A percentile compares a stretch with the other conserved stretches of the same genome.
These are phyloP conservation scores for Microdochium trichocladiopsis DNA, from an alignment of 2,329 filamentous ascomycete species.

Conservation along the genomic window DNA sequence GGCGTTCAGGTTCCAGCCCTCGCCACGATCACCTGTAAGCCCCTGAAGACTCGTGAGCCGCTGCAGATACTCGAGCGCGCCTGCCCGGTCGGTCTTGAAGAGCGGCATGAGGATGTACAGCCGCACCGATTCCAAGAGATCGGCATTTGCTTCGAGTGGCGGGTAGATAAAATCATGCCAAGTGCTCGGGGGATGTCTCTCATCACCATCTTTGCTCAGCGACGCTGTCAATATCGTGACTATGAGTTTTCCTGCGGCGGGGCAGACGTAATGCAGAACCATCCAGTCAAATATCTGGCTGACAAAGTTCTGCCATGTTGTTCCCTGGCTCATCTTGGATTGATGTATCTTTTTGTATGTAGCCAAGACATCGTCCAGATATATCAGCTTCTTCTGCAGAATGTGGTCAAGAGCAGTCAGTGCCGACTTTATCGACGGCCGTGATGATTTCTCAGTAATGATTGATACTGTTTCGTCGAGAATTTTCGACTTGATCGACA, in stretches of 20 bases:
- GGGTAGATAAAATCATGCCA: slow-evolving; percentile 53
- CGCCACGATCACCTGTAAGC: slow-evolving; percentile 34
- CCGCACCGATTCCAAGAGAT: slow-evolving; percentile 55
- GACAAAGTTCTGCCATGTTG: slow-evolving; percentile 44
- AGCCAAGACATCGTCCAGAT: slow-evolving; percentile 33
- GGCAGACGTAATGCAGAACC: slow-evolving; percentile 48
- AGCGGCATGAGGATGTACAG: slow-evolving; percentile 57
- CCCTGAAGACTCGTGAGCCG: slow-evolving; percentile 44
- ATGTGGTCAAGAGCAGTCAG: slow-evolving; percentile 62
- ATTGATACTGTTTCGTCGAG: slow-evolving; percentile 49
- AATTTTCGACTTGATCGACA: slow-evolving; percentile 34
- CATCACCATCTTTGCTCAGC: slow-evolving; percentile 20
- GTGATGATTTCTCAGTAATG: slow-evolving; percentile 52
- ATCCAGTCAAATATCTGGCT: slow-evolving; percentile 47
- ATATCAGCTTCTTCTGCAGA: slow-evolving; percentile 51
- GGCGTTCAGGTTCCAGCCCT: slow-evolving; percentile 43
- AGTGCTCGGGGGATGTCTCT: slow-evolving; percentile 27
- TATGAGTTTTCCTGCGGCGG: slow-evolving; percentile 53
- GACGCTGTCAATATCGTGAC: slow-evolving; percentile 48
- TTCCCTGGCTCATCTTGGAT: slow-evolving; percentile 11
- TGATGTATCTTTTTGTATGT: slow-evolving; percentile 29
- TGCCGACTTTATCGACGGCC: slow-evolving; percentile 61
- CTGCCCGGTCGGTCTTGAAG: slow-evolving; percentile 49
- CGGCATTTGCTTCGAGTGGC: slow-evolving; percentile 38
- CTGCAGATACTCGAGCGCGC: slow-evolving; percentile 50